Evolutionary conservation across 345 rosid species (phyloP).

Genomic region (Euclidium syriacum): DNA sequence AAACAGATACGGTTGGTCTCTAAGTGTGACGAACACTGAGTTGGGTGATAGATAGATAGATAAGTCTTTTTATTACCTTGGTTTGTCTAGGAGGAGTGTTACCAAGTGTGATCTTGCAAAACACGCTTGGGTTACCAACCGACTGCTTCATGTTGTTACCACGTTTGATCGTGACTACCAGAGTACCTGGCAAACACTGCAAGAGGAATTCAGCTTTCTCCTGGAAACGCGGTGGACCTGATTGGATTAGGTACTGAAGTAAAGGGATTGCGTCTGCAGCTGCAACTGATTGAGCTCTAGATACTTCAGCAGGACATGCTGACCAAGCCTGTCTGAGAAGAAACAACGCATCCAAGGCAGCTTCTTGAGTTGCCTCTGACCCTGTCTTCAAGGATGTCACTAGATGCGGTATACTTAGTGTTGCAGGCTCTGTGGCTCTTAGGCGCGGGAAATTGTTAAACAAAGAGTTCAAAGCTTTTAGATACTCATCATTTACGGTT

Average conservation of each 20-base stretch:
- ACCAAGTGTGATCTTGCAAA: conserved; percentile 87
- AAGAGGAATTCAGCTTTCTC: conserved; percentile 95
- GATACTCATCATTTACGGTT: conserved; percentile 91
- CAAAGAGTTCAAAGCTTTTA: conserved; percentile 81
- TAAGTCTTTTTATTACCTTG: conserved; percentile 39
- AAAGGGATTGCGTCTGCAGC: conserved; percentile 98
- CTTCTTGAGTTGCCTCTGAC: conserved; percentile 98
- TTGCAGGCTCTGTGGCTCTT: conserved; percentile 97
- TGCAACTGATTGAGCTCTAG: conserved; percentile 92
- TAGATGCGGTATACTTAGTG: conserved; percentile 93
- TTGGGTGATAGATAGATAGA: no score
- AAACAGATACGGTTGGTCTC: not conserved
- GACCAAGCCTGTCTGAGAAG: conserved; percentile 99
- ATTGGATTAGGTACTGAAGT: conserved; percentile 91
- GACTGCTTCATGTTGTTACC: conserved; percentile 99
- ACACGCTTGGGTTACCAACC: conserved; percentile 96
- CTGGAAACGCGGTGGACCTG: conserved; percentile 99
- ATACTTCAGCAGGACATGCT: conserved; percentile 97
- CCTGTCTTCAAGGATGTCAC: conserved; percentile 92
- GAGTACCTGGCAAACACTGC: conserved; percentile 97
- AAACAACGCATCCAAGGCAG: conserved; percentile 90
- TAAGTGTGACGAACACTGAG: not conserved
- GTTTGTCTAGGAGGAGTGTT: conserved; percentile 87
- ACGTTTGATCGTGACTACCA: conserved; percentile 84
- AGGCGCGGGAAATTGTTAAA: conserved; percentile 96